Conservation (phyloP, 768 basidiomycete species). For the Suillus placidus region DNA sequence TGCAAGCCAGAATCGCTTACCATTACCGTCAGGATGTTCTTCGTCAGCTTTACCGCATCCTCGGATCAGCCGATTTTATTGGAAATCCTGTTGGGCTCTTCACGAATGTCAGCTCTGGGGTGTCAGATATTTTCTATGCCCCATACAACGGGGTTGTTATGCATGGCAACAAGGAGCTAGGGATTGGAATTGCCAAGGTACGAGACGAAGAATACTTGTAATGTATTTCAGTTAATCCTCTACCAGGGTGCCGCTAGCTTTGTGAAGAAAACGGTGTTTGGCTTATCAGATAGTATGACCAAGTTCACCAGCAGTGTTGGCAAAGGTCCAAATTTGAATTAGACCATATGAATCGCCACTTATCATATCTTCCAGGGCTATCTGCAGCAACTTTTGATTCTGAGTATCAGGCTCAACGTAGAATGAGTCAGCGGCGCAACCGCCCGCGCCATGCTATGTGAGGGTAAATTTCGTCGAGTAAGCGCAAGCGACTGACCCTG, state of each 20-base stretch:
- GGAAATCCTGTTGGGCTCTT: slow-evolving; percentile 97
- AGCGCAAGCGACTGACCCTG: background rate
- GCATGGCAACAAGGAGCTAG: slow-evolving; percentile 93
- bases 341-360: background rate
- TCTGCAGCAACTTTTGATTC: slow-evolving; percentile 97
- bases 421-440: slow-evolving; percentile 89
- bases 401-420: slow-evolving; percentile 88
- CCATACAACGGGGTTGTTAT: slow-evolving; percentile 96
- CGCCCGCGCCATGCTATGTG: slow-evolving; percentile 95
- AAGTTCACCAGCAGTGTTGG: slow-evolving; percentile 98
- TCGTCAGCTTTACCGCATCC: slow-evolving; percentile 91
- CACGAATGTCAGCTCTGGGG: slow-evolving; percentile 97
- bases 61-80: slow-evolving; percentile 98
- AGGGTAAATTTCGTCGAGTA: slow-evolving; percentile 23
- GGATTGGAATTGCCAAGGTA: slow-evolving; percentile 93
- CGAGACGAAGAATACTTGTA: background rate
- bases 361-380: slow-evolving; percentile 55
- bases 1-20: slow-evolving; percentile 81
- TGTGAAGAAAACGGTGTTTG: slow-evolving; percentile 98
- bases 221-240: slow-evolving; percentile 17
- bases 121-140: slow-evolving; percentile 98
- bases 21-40: slow-evolving; percentile 95
- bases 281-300: slow-evolving; percentile 93
- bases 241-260: slow-evolving; percentile 94
- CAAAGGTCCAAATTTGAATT: slow-evolving; percentile 61